Evolutionary conservation across 257 asterid species (phyloP).

Genomic region (Parsonsia alboflavescens): DNA sequence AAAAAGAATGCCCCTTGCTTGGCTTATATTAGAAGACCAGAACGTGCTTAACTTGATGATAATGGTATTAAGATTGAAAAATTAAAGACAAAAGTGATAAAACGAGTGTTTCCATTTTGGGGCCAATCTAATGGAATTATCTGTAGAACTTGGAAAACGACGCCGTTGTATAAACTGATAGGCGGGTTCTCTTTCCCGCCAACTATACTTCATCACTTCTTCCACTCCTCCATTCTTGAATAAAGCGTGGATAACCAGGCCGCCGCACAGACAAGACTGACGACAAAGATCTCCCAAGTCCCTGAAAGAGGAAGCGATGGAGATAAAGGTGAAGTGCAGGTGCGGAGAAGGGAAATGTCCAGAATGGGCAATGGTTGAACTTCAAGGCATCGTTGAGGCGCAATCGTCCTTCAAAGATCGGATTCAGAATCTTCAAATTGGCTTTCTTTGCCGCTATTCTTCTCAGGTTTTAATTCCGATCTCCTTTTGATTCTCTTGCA

Average conservation of each 20-base stretch:
- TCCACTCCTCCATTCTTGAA: background rate
- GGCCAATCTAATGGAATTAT: background rate
- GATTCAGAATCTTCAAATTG: constrained; percentile 71
- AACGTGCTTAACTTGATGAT: no score
- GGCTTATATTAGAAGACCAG: no score
- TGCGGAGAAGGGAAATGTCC: constrained; percentile 78
- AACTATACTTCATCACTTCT: background rate
- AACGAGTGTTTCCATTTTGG: no score
- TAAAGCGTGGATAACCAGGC: background rate
- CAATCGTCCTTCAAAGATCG: constrained; percentile 54
- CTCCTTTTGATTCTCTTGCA: constrained; percentile 1
- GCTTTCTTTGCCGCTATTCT: constrained; percentile 83
- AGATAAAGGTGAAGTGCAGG: constrained; percentile 73
- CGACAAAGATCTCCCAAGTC: background rate
- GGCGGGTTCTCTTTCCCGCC: constrained; percentile 7
- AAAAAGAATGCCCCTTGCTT: no score
- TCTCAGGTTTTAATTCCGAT: constrained; percentile 53
- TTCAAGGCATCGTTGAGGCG: constrained; percentile 82
- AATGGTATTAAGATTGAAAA: no score
- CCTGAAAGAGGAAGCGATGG: constrained; percentile 32
- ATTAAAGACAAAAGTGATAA: no score
- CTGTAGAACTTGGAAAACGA: background rate
- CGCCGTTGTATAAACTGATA: background rate
- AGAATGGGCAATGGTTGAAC: constrained; percentile 90
- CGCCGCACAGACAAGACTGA: background rate